Evolutionary conservation across 2,329 filamentous ascomycete genomes (phyloP), one percentile per base, ranked within the genome.

Genomic region (Rutstroemia sp.): DNA sequence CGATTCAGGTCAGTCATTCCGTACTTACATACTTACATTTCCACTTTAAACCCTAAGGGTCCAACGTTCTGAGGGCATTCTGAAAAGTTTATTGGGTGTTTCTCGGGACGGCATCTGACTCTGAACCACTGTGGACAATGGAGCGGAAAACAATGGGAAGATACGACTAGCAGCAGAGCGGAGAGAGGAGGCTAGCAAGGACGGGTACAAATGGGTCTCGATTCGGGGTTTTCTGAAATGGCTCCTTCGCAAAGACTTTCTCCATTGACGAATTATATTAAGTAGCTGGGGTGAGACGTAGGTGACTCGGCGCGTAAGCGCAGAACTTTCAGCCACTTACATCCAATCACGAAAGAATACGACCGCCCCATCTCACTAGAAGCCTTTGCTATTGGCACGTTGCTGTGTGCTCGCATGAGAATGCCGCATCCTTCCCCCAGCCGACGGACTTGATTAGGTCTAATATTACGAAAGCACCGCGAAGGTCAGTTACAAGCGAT

Each of bases 251-350:
- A n/a, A n/a, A 52, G 45, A 42, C 37, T 53, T n/a, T 10, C n/a
- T 23, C 50, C 27, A 59, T 62, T 60, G 62, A 54, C 64, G 58
- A 66, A 66, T 66, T 38, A 57, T 45, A 42, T 39, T 46, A 7
- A 37, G 23, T n/a, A 44, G 45, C 56, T 45, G 51, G 59, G 58
- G 55, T 57, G 21, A 44, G n/a, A 39, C 12, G 46, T 39, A 49
- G 19, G 44, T 38, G 50, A 58, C 58, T 44, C 48, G 61, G 64
- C 62, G 64, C 64, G 60, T 65, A 66, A 59, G 54, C 52, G 54
- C 58, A 58, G 57, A 56, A 53, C 12, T 49, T 37, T 49, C 21
- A 30, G 37, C 23, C 59, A 38, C 10, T 51, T 44, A 46, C 23
- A 52, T 47, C 63, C 63, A 64, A 64, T 65, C 59, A 61, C 23